Evolutionary conservation across 768 basidiomycete species (phyloP).

Genomic region (Tricholoma sp.): DNA sequence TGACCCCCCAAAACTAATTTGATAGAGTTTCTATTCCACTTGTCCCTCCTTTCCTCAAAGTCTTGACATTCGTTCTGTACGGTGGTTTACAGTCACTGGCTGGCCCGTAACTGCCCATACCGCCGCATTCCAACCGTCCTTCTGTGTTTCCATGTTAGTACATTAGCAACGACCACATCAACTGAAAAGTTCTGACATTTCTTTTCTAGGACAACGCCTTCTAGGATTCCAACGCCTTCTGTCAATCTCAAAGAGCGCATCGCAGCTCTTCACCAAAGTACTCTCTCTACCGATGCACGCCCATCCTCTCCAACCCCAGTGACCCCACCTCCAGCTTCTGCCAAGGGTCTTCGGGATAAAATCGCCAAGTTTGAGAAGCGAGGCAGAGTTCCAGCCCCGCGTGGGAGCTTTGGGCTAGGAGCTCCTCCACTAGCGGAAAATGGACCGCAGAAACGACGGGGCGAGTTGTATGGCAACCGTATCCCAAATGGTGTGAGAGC

Average conservation of each 20-base stretch:
- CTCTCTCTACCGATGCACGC: slow-evolving; percentile 19
- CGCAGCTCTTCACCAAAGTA: slow-evolving; percentile 71
- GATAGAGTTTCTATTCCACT: not conserved
- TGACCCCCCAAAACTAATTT: slow-evolving; percentile 5
- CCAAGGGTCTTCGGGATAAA: slow-evolving; percentile 46
- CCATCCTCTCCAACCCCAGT: slow-evolving; percentile 25
- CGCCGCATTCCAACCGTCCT: slow-evolving; percentile 8
- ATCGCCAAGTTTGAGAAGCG: slow-evolving; percentile 80
- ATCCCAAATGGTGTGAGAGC: slow-evolving; percentile 40
- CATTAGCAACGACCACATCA: not conserved
- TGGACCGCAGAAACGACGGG: slow-evolving; percentile 43
- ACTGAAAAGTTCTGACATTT: slow-evolving; percentile 4
- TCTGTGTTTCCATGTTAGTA: slow-evolving; percentile 11
- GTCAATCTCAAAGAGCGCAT: slow-evolving; percentile 78
- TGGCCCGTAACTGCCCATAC: slow-evolving; percentile 17
- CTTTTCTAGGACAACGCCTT: slow-evolving; percentile 15
- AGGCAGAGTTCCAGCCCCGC: slow-evolving; percentile 71
- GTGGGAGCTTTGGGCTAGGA: slow-evolving; percentile 68
- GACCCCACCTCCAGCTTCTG: slow-evolving; percentile 19
- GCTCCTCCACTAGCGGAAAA: slow-evolving; percentile 50
- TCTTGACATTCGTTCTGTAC: slow-evolving; percentile 7
- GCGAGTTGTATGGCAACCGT: slow-evolving; percentile 74
- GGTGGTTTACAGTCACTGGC: slow-evolving; percentile 21
- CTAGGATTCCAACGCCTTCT: slow-evolving; percentile 27
- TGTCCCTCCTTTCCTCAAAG: slow-evolving; percentile 1